Percentiles rank a stretch among this genome's conserved stretches.
Evolutionary conservation across 805 yeast species (phyloP).

Genomic region (Candida insectorum): DNA sequence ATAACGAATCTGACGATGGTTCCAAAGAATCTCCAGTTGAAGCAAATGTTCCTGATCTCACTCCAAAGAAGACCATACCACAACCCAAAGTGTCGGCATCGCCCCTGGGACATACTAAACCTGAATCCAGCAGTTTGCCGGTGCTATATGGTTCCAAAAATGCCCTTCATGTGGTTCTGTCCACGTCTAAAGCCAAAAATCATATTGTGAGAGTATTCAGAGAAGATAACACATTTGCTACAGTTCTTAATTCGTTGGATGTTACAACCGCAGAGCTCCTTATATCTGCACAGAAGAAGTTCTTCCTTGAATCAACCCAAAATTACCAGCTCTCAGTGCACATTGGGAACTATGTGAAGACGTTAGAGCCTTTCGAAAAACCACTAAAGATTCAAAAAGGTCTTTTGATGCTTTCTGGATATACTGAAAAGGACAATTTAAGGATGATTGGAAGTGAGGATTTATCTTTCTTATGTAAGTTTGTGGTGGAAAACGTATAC

Average conservation of each 20-base stretch:
- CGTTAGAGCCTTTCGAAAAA: conserved; percentile 65
- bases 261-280: conserved; percentile 76
- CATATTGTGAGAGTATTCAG: conserved; percentile 71
- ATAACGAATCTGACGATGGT: conserved; percentile 1
- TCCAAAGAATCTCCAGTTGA: conserved; percentile 4
- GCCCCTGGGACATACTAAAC: too few species aligned
- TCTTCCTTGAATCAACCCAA: conserved; percentile 64
- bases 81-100: not conserved
- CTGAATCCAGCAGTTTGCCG: conserved; percentile 26
- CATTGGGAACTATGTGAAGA: conserved; percentile 74
- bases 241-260: conserved; percentile 74
- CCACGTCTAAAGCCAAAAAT: conserved; percentile 25
- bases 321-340: conserved; percentile 74
- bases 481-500: conserved; percentile 63
- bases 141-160: conserved; percentile 30
- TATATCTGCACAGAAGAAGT: conserved; percentile 69
- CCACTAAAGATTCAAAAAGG: conserved; percentile 79
- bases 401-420: conserved; percentile 72
- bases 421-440: conserved; percentile 69
- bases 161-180: conserved; percentile 14
- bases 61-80: not conserved
- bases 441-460: conserved; percentile 82
- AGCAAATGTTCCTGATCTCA: not conserved
- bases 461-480: conserved; percentile 75
- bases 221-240: conserved; percentile 81